Evolutionary conservation across 2,329 filamentous ascomycete species (phyloP).

Genomic region (Trichophyton schoenleinii): DNA sequence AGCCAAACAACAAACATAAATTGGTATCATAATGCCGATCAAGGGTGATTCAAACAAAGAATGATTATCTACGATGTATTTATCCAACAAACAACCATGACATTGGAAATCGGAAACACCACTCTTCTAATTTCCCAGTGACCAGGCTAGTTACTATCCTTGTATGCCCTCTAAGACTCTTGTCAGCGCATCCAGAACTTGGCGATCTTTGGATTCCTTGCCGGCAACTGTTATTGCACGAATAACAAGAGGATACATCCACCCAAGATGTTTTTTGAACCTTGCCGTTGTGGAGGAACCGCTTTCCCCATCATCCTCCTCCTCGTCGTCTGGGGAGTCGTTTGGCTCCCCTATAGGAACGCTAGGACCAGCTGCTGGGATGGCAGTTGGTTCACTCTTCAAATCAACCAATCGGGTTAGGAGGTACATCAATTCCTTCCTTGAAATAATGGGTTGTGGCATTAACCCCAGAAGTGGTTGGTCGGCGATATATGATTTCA

Average conservation of each 20-base stretch:
- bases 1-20: background rate
- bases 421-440: slow-evolving; percentile 63
- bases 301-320: slow-evolving; percentile 7
- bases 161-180: slow-evolving; percentile 41
- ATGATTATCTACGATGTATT: background rate
- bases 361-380: slow-evolving; percentile 37
- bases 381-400: slow-evolving; percentile 55
- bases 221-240: slow-evolving; percentile 28
- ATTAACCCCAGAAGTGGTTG: slow-evolving; percentile 79
- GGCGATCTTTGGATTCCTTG: slow-evolving; percentile 28
- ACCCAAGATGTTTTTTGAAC: slow-evolving; percentile 60
- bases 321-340: slow-evolving; percentile 14
- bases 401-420: slow-evolving; percentile 55
- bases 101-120: background rate
- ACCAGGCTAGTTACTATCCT: background rate
- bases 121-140: background rate
- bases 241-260: slow-evolving; percentile 61
- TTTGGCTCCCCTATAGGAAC: slow-evolving; percentile 15
- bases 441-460: slow-evolving; percentile 73
- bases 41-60: background rate
- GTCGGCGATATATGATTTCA: slow-evolving; percentile 81
- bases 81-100: background rate
- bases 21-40: background rate
- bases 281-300: slow-evolving; percentile 16
- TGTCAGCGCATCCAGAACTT: slow-evolving; percentile 39